Conservation (phyloP, 495 filamentous ascomycete species). For the Corynascus novoguineensis region DNA sequence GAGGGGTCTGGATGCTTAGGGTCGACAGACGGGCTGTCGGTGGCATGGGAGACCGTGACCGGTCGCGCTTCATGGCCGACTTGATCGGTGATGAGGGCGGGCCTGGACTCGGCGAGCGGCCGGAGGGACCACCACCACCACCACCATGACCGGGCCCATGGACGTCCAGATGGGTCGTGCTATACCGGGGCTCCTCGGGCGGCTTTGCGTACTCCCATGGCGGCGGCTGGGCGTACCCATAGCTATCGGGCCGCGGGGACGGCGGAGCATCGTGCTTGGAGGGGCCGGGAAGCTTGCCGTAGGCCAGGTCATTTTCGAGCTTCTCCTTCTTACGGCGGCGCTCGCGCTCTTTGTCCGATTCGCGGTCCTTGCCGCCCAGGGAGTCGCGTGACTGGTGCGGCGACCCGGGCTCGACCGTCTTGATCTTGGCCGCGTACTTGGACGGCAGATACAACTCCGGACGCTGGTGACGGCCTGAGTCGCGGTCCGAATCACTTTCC, state of each 20-base stretch:
- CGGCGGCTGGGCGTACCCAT: conserved; percentile 45
- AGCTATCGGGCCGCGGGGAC: conserved; percentile 26
- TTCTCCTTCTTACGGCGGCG: conserved; percentile 34
- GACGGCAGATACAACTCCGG: conserved; percentile 19
- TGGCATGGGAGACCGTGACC: conserved; percentile 43
- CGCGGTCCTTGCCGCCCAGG: conserved; percentile 29
- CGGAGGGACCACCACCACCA: conserved; percentile 22
- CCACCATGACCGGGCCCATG: no score
- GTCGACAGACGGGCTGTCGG: conserved; percentile 46
- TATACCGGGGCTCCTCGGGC: conserved; percentile 44
- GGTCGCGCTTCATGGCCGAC: conserved; percentile 38
- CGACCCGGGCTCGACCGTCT: conserved; percentile 18
- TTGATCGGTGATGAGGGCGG: conserved; percentile 21
- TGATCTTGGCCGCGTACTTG: conserved; percentile 25
- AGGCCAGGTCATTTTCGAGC: conserved; percentile 43
- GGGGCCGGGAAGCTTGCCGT: conserved; percentile 34
- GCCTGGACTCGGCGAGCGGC: conserved; percentile 27
- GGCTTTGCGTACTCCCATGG: conserved; percentile 49
- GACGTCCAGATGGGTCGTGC: conserved; percentile 17
- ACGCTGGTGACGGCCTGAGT: conserved; percentile 11
- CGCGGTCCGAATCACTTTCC: conserved; percentile 20
- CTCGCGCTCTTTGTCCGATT: conserved; percentile 29
- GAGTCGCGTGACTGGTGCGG: conserved; percentile 30
- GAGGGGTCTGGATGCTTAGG: conserved; percentile 40
- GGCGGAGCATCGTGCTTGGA: conserved; percentile 27